Base-by-base conservation (phyloP, 345 rosid genomes). In the Salix viminalis region DNA sequence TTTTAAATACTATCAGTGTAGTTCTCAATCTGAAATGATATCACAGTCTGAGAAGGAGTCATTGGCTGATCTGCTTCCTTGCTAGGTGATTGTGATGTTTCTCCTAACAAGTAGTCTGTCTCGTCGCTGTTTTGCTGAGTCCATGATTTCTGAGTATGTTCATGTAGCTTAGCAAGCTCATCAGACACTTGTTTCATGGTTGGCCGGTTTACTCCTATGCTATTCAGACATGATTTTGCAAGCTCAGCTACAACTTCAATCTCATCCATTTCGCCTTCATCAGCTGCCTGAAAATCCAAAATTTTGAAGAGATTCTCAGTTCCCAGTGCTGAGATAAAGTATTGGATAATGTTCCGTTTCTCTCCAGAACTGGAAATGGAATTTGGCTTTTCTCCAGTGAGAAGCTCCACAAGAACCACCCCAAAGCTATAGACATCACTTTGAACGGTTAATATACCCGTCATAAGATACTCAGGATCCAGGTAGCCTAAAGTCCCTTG, bases 271-370 rank as follows among this genome's bases (percentile, higher is more conserved):
- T 52, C 23, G 7, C 36, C 6, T 34, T 34, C 36, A 34, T 34
- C 36, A 34, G 6, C 36, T 34, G 6, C 36, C 36, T 2, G 85
- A 85, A 65, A 82, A 79, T 26, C 85, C 85, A 15, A 85, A 85
- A 77, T 85, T 79, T 79, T 34, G 6, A 34, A 34, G 36, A 34
- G 36, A 34, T 32, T 32, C 0, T 32, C 0, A 32, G 34, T 32
- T 32, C 0, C 34, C 34, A 32, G 4, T 32, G 34, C 34, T 32
- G 5, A 32, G 34, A 32, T 32, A 0, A 32, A 32, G 34, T 32
- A 5, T 32, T 32, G 34, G 34, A 32, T 32, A 32, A 32, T 32
- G 34, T 32, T 32, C 0, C 0, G 34, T 32, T 32, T 32, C 34
- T 32, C 34, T 32, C 34, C 34, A 3, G 34, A 32, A 32, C 0